Conservation (phyloP, 2,329 filamentous ascomycete genomes). For the Calonectria crousiana region DNA sequence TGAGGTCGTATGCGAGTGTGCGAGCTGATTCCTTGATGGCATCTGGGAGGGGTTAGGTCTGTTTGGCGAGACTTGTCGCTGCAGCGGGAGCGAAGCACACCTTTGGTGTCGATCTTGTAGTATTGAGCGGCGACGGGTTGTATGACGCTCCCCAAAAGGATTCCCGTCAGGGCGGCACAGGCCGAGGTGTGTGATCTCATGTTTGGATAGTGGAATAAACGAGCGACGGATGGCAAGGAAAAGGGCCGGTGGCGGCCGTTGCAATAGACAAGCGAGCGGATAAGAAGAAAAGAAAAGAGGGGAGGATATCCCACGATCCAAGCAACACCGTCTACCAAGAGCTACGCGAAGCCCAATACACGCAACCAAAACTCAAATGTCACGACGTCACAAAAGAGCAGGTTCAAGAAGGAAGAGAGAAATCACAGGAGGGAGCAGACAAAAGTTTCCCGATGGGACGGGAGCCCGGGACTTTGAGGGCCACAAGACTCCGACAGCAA, state of each 20-base stretch:
- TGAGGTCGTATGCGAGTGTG: conserved; percentile 63
- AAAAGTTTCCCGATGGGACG: not conserved
- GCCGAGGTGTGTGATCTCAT: conserved; percentile 17
- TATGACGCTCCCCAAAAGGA: conserved; percentile 32
- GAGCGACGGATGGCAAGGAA: not conserved
- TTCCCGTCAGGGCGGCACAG: conserved; percentile 29
- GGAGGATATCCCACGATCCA: not conserved
- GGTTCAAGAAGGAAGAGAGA: not conserved
- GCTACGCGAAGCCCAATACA: not conserved
- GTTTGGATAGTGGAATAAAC: not conserved
- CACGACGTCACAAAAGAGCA: not conserved
- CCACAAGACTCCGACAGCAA: conserved; percentile 4
- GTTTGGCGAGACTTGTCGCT: not conserved
- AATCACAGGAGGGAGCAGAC: not conserved
- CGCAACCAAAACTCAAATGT: not conserved
- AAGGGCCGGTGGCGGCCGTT: not conserved
- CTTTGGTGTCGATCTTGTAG: conserved; percentile 49
- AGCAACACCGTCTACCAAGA: not conserved
- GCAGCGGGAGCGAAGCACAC: conserved; percentile 31
- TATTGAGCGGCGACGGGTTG: conserved; percentile 41
- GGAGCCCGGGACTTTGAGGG: conserved; percentile 18
- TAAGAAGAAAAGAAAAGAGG: not conserved
- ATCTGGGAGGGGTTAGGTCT: conserved; percentile 46
- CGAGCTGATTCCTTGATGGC: conserved; percentile 61
- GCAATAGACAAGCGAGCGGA: conserved; percentile 5